These are phyloP conservation scores for Apocynum venetum DNA, from an alignment of 257 asterid genomes.

Conservation along the genomic window DNA sequence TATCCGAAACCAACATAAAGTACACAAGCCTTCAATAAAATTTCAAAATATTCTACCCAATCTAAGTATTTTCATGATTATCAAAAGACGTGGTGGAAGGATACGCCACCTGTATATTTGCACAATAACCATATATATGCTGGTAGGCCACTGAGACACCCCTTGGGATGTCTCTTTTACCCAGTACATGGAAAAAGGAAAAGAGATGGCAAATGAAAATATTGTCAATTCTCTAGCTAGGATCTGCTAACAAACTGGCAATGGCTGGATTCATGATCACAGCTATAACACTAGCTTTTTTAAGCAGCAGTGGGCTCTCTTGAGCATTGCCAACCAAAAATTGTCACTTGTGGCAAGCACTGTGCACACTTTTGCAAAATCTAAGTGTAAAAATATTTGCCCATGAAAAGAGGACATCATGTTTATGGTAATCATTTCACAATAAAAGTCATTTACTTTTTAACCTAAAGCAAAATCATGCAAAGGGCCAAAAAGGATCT, in stretches of 20 bases:
- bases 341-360: slow-evolving; percentile 32
- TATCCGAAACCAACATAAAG: too few relatives aligned
- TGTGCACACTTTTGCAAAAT: slow-evolving; percentile 29
- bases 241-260: slow-evolving; percentile 49
- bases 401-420: slow-evolving; percentile 25
- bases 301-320: slow-evolving; percentile 54
- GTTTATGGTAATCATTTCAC: slow-evolving; percentile 52
- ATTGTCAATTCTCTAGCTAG: not conserved
- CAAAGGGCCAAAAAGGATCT: slow-evolving; percentile 35
- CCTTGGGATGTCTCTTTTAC: slow-evolving; percentile 25
- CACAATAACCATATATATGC: not conserved
- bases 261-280: slow-evolving; percentile 75
- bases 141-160: slow-evolving; percentile 33
- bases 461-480: slow-evolving; percentile 54
- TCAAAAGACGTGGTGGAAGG: not conserved
- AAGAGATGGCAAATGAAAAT: slow-evolving; percentile 18
- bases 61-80: not conserved
- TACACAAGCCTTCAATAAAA: too few relatives aligned
- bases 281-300: slow-evolving; percentile 30
- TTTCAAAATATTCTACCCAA: too few relatives aligned
- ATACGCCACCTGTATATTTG: not conserved
- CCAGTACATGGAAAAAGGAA: slow-evolving; percentile 34
- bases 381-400: not conserved
- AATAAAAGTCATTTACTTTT: slow-evolving; percentile 63
- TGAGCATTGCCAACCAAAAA: slow-evolving; percentile 15